These are phyloP conservation scores for Allomyces javanicus DNA, from an alignment of 192 early-diverging fungal species.

Conservation along the genomic window DNA sequence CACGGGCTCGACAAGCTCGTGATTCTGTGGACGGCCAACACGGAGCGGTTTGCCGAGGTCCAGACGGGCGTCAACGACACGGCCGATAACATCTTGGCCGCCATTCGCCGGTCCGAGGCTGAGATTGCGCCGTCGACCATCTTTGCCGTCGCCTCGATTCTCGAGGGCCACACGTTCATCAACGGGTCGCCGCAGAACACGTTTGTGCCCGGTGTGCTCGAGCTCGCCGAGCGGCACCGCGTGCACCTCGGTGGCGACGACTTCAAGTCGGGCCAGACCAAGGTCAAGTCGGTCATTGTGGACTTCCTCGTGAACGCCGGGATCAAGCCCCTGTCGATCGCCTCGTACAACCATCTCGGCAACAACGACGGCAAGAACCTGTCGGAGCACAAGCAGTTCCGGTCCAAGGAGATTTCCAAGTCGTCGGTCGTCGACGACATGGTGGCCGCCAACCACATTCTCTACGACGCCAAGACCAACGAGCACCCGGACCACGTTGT, in stretches of 20 bases:
- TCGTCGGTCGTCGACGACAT: constrained; percentile 98
- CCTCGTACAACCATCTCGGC: constrained; percentile 93
- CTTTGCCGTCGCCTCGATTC: constrained; percentile 89
- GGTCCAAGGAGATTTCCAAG: constrained; percentile 99
- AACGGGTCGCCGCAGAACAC: constrained; percentile 99
- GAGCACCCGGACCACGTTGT: constrained; percentile 69
- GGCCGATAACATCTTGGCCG: constrained; percentile 68
- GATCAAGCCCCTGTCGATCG: constrained; percentile 93
- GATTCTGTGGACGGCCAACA: constrained; percentile 98
- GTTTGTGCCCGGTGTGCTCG: constrained; percentile 86
- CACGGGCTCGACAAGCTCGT: constrained; percentile 83
- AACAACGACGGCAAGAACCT: constrained; percentile 99
- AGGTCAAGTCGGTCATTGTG: constrained; percentile 96
- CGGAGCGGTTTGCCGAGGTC: constrained; percentile 76
- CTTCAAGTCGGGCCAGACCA: constrained; percentile 99
- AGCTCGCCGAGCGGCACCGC: constrained; percentile 68
- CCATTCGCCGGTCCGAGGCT: constrained; percentile 60
- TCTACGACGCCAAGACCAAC: constrained; percentile 51
- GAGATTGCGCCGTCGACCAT: constrained; percentile 91
- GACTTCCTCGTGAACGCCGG: constrained; percentile 98
- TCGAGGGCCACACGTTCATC: constrained; percentile 89
- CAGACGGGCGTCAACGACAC: constrained; percentile 91
- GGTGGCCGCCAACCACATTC: constrained; percentile 81
- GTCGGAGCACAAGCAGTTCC: constrained; percentile 92
- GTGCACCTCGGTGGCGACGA: constrained; percentile 96